phyloP scores from a whole-genome alignment of 306 rosid genomes.

The Fragaria ananassa region DNA sequence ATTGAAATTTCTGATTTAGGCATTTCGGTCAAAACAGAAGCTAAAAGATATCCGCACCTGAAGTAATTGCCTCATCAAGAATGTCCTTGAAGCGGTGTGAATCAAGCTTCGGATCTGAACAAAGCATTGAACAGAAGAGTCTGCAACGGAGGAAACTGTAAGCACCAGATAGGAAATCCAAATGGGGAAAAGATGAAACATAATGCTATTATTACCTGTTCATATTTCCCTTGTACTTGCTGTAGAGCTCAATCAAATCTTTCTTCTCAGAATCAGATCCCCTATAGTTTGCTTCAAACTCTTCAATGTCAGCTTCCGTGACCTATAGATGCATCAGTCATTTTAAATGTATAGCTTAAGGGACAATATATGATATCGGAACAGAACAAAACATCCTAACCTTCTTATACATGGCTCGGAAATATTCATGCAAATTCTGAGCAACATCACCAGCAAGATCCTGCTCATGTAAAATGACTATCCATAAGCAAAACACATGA shows the following conservation, averaged over 20 bases:
- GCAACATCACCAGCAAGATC: constrained; percentile 78
- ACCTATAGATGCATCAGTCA: constrained; percentile 40
- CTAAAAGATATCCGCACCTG: constrained; percentile 48
- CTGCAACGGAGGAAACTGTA: constrained; percentile 38
- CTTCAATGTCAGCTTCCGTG: constrained; percentile 80
- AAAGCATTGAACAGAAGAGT: constrained; percentile 92
- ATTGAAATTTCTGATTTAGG: not conserved
- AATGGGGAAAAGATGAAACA: not conserved
- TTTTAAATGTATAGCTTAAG: not conserved
- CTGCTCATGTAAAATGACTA: constrained; percentile 41
- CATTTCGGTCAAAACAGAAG: constrained; percentile 11
- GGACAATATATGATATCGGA: not conserved
- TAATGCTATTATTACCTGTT: constrained; percentile 48
- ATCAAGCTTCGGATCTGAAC: constrained; percentile 87
- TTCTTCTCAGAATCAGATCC: constrained; percentile 83
- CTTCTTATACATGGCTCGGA: constrained; percentile 65
- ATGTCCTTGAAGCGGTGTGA: constrained; percentile 79
- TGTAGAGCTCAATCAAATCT: constrained; percentile 65
- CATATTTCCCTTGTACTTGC: constrained; percentile 78
- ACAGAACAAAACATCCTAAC: constrained; percentile 32
- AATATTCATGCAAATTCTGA: constrained; percentile 54
- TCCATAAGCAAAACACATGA: not conserved
- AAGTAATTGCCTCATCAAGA: constrained; percentile 62
- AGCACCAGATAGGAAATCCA: constrained; percentile 22
- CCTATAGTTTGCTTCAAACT: constrained; percentile 79